These are phyloP conservation scores for Phyllosticta citribraziliensis DNA, from an alignment of 2,329 filamentous ascomycete genomes.

Conservation along the genomic window DNA sequence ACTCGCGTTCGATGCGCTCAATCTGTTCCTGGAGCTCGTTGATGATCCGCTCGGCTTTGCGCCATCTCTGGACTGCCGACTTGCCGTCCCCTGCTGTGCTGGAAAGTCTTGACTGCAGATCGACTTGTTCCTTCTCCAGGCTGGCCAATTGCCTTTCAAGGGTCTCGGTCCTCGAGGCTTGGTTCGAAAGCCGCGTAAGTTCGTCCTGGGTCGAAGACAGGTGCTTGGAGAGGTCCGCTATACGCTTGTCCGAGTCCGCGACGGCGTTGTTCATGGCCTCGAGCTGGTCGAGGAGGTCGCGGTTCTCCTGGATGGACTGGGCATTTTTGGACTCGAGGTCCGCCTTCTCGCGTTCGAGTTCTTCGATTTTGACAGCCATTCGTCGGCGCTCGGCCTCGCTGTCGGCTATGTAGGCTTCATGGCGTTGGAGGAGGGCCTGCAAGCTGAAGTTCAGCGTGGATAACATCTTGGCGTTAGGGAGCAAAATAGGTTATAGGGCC, in stretches of 20 bases:
- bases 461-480: constrained; percentile 2
- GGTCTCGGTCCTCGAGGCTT: constrained; percentile 64
- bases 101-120: constrained; percentile 57
- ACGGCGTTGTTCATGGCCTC: constrained; percentile 75
- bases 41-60: constrained; percentile 71
- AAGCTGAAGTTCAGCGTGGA: constrained; percentile 54
- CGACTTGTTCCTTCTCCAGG: constrained; percentile 72
- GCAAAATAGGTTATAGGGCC: background rate
- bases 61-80: constrained; percentile 73
- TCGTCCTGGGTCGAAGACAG: constrained; percentile 70
- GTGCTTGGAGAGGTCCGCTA: constrained; percentile 65
- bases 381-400: constrained; percentile 74
- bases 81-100: constrained; percentile 65
- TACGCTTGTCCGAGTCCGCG: constrained; percentile 67
- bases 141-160: constrained; percentile 71
- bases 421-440: constrained; percentile 81
- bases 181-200: constrained; percentile 61
- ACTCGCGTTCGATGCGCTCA: constrained; percentile 78
- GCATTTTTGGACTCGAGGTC: constrained; percentile 66
- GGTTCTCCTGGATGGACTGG: constrained; percentile 72
- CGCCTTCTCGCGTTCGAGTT: constrained; percentile 62
- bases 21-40: constrained; percentile 75
- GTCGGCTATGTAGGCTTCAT: constrained; percentile 90
- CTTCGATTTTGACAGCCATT: constrained; percentile 62
- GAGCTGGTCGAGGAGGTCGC: constrained; percentile 68